phyloP scores from a whole-genome alignment of 805 yeast species.

The Ogataea allantospora region DNA sequence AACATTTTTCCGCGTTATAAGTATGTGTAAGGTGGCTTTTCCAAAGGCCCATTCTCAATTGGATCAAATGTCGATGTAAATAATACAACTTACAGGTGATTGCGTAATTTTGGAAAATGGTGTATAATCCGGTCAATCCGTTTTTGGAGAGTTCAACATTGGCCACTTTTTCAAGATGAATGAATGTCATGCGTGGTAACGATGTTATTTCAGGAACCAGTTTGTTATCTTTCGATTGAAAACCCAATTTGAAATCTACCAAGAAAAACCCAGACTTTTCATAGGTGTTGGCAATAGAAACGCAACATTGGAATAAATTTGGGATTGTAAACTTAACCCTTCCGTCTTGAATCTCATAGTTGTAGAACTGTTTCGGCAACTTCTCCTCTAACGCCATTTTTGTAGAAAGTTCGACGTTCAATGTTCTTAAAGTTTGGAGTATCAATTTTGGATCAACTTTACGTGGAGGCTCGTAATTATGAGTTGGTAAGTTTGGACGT shows the following conservation, averaged over 20 bases:
- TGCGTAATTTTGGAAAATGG: constrained; percentile 55
- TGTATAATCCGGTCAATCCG: constrained; percentile 54
- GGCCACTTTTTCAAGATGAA: constrained; percentile 51
- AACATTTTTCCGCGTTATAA: constrained; percentile 52
- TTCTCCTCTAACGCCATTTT: constrained; percentile 66
- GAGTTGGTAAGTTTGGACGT: constrained; percentile 68
- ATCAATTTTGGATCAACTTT: constrained; percentile 55
- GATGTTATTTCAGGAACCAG: constrained; percentile 29
- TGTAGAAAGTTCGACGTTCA: constrained; percentile 71
- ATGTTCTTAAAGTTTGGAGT: constrained; percentile 58
- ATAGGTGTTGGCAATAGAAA: constrained; percentile 66
- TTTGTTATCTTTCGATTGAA: constrained; percentile 42
- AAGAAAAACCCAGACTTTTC: constrained; percentile 67
- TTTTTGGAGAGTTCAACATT: constrained; percentile 48
- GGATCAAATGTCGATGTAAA: constrained; percentile 55
- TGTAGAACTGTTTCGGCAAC: constrained; percentile 62
- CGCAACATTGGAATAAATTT: constrained; percentile 68
- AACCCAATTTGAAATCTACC: constrained; percentile 70
- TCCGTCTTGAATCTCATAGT: constrained; percentile 72
- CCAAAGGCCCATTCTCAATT: constrained; percentile 54
- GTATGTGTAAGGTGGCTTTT: constrained; percentile 57
- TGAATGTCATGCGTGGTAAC: constrained; percentile 34
- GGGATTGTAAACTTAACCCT: constrained; percentile 63
- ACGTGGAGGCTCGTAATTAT: constrained; percentile 50
- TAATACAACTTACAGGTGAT: constrained; percentile 63